Evolutionary conservation across 345 rosid genomes (phyloP).

Genomic region (Eucalyptus decipiens): DNA sequence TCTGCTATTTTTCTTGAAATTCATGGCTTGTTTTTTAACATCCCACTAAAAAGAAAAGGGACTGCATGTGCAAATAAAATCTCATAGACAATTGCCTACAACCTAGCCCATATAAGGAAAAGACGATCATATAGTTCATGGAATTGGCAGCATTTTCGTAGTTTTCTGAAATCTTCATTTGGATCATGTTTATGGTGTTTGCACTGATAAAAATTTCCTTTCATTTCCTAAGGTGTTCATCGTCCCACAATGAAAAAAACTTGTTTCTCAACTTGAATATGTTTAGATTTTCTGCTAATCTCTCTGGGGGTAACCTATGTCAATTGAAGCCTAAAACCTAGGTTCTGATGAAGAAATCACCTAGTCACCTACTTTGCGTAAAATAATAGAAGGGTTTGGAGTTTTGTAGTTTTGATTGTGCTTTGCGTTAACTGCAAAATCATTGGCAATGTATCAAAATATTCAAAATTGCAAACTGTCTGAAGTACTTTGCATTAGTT

Average conservation of each 20-base stretch:
- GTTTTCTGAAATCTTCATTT: background rate
- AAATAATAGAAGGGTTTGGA: background rate
- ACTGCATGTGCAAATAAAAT: background rate
- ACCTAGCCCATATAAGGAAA: background rate
- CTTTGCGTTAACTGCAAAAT: background rate
- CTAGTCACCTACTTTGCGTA: background rate
- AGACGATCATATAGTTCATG: background rate
- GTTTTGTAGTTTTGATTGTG: background rate
- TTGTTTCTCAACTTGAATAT: background rate
- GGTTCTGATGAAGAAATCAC: background rate
- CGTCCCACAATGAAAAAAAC: background rate
- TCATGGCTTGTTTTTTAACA: background rate
- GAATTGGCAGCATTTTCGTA: background rate
- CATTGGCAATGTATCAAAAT: background rate
- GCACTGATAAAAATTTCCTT: background rate
- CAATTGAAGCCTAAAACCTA: background rate
- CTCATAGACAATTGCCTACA: background rate
- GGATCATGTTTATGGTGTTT: background rate
- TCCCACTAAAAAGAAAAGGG: background rate
- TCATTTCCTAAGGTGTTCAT: background rate
- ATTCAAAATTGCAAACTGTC: background rate
- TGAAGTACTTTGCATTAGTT: background rate
- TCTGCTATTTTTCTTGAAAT: background rate
- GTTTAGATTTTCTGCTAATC: background rate
- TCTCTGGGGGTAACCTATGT: background rate